Base-by-base conservation (phyloP, 2,329 filamentous ascomycete genomes). In the Talaromyces albobiverticillius region DNA sequence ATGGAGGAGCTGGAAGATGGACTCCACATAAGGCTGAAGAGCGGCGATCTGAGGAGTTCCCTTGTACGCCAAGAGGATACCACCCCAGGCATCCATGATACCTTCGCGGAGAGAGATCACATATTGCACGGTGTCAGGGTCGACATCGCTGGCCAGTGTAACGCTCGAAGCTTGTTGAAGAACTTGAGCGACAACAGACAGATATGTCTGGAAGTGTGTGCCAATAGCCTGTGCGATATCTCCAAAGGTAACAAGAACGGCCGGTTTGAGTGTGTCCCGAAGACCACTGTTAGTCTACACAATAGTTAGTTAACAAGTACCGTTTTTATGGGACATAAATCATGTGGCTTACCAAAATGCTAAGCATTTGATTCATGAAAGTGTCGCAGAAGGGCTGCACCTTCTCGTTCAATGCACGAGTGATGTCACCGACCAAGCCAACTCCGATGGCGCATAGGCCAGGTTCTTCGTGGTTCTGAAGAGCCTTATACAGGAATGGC, bases 41-140 rank as follows among this genome's bases (percentile, higher is more conserved):
- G 84, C 76, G 70, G 83, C 77, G 55, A 87, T 88, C 55, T 74
- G 68, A 51, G 70, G 64, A 29, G 67, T 89, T 49, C 81, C 76
- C 79, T 94, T 95, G 87, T 97, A 91, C 51, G 94, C 91, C 71
- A 93, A 86, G 68, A 99, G 91, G 61, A 96, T 94, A 62, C 94
- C 94, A 65, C 92, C 91, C 92, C 95, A 99, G 31, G 94, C 94
- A 79, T 99, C 94, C 87, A 97, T 96, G 62, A 99, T 97, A 63
- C 93, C 94, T 70, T 99, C 95, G 51, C 94, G 87, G 46, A 99
- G 82, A 18, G 92, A 96, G 60, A 95, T 84, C 63, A 99, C 87
- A 70, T 99, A 99, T 74, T 97, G 93, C 55, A 92, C 87, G 88
- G 97, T 95, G 75, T 99, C 94, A 64, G 92, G 94, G 48, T 88